Evolutionary conservation across 2,329 filamentous ascomycete species (phyloP).

Genomic region (Apiospora koreana): DNA sequence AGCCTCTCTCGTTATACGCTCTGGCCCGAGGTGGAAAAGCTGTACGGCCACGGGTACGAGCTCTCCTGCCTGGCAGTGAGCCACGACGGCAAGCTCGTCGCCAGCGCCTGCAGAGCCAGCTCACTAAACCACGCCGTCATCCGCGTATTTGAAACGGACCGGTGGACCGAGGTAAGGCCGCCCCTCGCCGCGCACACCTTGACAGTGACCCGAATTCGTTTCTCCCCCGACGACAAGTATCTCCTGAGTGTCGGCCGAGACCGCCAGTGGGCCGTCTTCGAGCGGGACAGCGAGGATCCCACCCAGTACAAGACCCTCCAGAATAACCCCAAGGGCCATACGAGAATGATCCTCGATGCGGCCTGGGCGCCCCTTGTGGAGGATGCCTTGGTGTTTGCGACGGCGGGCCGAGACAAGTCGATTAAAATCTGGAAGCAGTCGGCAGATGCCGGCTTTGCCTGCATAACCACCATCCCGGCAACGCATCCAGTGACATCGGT

Average conservation of each 20-base stretch:
- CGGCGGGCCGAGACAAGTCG: constrained; percentile 85
- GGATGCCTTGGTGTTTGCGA: constrained; percentile 66
- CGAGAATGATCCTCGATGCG: constrained; percentile 87
- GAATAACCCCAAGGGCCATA: constrained; percentile 80
- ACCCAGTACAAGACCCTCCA: constrained; percentile 58
- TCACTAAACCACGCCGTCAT: constrained; percentile 94
- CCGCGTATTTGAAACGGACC: constrained; percentile 80
- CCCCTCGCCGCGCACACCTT: constrained; percentile 82
- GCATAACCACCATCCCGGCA: constrained; percentile 54
- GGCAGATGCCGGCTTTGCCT: constrained; percentile 41
- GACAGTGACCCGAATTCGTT: constrained; percentile 80
- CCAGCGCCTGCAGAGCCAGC: constrained; percentile 90
- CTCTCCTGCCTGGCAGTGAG: constrained; percentile 84
- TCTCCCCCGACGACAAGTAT: constrained; percentile 72
- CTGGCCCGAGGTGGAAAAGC: constrained; percentile 94
- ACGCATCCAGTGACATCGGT: constrained; percentile 69
- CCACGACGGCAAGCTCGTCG: constrained; percentile 73
- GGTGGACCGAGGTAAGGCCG: constrained; percentile 86
- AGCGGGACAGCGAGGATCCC: constrained; percentile 30
- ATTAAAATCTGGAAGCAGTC: constrained; percentile 68
- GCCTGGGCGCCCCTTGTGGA: constrained; percentile 70
- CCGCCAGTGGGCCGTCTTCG: constrained; percentile 86
- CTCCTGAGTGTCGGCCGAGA: constrained; percentile 90
- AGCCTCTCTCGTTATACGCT: constrained; percentile 86
- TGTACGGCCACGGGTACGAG: constrained; percentile 97